phyloP scores from a whole-genome alignment of 2,329 filamentous ascomycete species.

The Fusarium mangiferae region DNA sequence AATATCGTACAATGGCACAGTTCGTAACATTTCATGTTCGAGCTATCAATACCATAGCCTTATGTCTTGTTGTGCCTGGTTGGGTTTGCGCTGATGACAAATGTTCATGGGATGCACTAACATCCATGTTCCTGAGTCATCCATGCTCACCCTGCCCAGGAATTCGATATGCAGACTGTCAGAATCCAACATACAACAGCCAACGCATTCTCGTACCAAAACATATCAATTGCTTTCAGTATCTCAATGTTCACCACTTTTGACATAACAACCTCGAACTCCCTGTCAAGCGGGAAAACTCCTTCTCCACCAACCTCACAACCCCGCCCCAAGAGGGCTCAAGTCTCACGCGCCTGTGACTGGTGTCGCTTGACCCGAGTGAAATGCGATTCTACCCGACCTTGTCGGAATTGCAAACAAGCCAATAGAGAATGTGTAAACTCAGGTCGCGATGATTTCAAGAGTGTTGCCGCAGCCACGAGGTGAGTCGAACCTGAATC shows the following conservation, averaged over 20 bases:
- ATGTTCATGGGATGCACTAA: conserved; percentile 1
- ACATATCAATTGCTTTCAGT: background rate
- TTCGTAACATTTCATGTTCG: background rate
- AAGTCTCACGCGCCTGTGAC: conserved; percentile 46
- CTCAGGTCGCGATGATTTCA: conserved; percentile 40
- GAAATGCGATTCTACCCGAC: conserved; percentile 45
- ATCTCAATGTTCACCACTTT: conserved; percentile 41
- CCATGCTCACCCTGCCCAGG: background rate
- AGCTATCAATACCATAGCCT: background rate
- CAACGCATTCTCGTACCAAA: background rate
- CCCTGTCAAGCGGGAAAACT: conserved; percentile 27
- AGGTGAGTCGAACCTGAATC: conserved; percentile 9
- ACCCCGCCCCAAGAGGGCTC: conserved; percentile 43
- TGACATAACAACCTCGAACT: conserved; percentile 28
- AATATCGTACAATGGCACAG: background rate
- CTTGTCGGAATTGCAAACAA: conserved; percentile 43
- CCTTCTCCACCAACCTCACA: conserved; percentile 29
- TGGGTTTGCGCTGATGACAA: conserved; percentile 7
- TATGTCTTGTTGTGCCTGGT: background rate
- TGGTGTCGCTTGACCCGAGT: conserved; percentile 46
- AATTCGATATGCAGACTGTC: background rate
- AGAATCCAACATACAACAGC: background rate
- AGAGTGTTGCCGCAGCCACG: conserved; percentile 41
- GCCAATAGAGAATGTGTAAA: conserved; percentile 40
- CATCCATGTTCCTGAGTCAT: conserved; percentile 10